phyloP scores from a whole-genome alignment of 2,329 filamentous ascomycete genomes.

The Pseudogymnoascus sp. region DNA sequence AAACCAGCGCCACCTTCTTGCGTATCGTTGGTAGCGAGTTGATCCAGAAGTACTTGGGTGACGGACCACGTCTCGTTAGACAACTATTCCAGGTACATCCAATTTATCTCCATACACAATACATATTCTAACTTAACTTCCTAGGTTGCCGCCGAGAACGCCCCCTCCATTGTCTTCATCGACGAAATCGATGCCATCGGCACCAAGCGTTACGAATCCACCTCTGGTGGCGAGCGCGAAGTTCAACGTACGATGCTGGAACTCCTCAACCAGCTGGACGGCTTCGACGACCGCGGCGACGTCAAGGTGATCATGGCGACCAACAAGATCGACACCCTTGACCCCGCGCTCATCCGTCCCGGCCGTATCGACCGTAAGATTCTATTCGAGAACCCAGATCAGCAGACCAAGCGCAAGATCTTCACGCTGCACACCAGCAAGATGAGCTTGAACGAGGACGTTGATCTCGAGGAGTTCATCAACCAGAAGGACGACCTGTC shows the following conservation, averaged over 20 bases:
- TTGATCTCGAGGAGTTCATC: conserved; percentile 98
- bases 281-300: conserved; percentile 96
- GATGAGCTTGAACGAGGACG: conserved; percentile 93
- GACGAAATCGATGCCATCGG: conserved; percentile 99
- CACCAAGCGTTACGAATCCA: conserved; percentile 97
- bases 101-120: background rate
- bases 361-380: conserved; percentile 99
- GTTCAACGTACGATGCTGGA: conserved; percentile 98
- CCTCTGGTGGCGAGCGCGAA: conserved; percentile 91
- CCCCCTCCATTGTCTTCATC: conserved; percentile 96
- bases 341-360: conserved; percentile 90
- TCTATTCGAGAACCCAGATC: conserved; percentile 58
- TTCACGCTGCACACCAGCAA: conserved; percentile 97
- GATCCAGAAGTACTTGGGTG: conserved; percentile 97
- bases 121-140: conserved; percentile 17
- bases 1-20: conserved; percentile 96
- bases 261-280: conserved; percentile 94
- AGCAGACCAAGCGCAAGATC: conserved; percentile 96
- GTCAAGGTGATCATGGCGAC: conserved; percentile 99
- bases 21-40: conserved; percentile 95
- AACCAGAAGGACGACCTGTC: conserved; percentile 96
- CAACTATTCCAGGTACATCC: conserved; percentile 75
- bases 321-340: conserved; percentile 98
- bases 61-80: conserved; percentile 87
- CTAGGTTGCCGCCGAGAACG: conserved; percentile 86